These are phyloP conservation scores for Ascochyta lentis DNA, from an alignment of 2,329 filamentous ascomycete species.

Conservation along the genomic window DNA sequence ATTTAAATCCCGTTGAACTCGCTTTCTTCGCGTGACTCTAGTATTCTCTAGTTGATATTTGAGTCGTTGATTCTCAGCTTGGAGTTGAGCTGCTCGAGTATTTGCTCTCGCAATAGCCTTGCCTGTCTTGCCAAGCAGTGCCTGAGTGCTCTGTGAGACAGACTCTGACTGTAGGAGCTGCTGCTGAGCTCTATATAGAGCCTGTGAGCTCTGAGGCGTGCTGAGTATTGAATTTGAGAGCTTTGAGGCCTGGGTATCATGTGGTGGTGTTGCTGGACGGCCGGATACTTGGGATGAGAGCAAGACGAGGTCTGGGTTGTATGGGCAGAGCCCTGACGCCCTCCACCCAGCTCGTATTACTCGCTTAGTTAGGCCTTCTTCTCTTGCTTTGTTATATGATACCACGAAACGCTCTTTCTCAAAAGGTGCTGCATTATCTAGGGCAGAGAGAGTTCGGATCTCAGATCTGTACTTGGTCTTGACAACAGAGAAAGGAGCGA, in stretches of 20 bases:
- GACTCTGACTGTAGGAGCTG: neutral
- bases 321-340: neutral
- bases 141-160: neutral
- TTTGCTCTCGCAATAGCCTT: slow-evolving; percentile 15
- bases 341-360: neutral
- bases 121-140: slow-evolving; percentile 17
- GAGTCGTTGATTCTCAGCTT: slow-evolving; percentile 14
- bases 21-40: slow-evolving; percentile 3
- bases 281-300: neutral
- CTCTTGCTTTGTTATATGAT: slow-evolving; percentile 11
- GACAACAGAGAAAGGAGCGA: slow-evolving; percentile 11
- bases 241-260: neutral
- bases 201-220: slow-evolving; percentile 4
- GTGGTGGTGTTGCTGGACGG: neutral
- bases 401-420: slow-evolving; percentile 17
- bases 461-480: slow-evolving; percentile 6
- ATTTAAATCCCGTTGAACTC: slow-evolving; percentile 20
- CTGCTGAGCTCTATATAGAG: slow-evolving; percentile 9
- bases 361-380: slow-evolving; percentile 5
- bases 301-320: neutral
- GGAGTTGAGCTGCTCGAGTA: slow-evolving; percentile 11
- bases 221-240: neutral
- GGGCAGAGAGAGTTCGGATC: slow-evolving; percentile 1
- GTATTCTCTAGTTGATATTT: slow-evolving; percentile 10
- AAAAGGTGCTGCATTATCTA: slow-evolving; percentile 14